Base-by-base conservation (phyloP, 148 eudicot species). In the Rhododendron griersonianum region DNA sequence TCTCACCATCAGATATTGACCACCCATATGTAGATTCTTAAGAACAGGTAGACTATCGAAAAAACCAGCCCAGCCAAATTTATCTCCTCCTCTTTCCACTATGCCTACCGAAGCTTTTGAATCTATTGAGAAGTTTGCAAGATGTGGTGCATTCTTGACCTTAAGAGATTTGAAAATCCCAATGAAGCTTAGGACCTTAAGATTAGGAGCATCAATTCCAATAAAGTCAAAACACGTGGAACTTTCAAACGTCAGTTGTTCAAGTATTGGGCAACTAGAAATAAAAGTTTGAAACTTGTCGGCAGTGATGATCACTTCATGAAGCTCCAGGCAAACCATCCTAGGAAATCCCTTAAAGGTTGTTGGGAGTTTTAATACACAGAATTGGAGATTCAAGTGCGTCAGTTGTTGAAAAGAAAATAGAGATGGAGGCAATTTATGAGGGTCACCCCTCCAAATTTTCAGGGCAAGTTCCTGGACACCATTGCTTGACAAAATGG, bases 191-290 rank as follows among this genome's bases (percentile, higher is more conserved):
- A 81, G 59, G 3, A 50, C 53, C 18, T 9, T 81, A 9, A 81
- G 83, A 14, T 50, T 81, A 63, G 78, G 79, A 35, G 67, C 63
- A 3, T 3, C 41, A 63, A 80, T 86, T 45, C 67, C 67, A 65
- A 86, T 78, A 45, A 1, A 21, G n/a, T 33, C 69, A 80, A 65
- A 45, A 47, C 14, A 25, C 3, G 6, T 28, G 25, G n/a, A 28
- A 57, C 51, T 41, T 44, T 0, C 13, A 2, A 86, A n/a, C 1
- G 2, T 25, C 50, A 81, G 41, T 10, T 11, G 47, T 48, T 86
- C 84, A 35, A 86, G 84, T 61, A 80, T 65, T 0, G 87, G 78
- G 83, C 82, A 86, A 65, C 37, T 81, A 7, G 67, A 80, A 47
- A 86, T 35, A 11, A 81, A 81, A 19, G 51, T 47, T 57, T 25